A percentile compares a stretch with the other conserved stretches of the same genome.
These are phyloP conservation scores for Cucumis melo DNA, from an alignment of 306 rosid species.

Conservation along the genomic window DNA sequence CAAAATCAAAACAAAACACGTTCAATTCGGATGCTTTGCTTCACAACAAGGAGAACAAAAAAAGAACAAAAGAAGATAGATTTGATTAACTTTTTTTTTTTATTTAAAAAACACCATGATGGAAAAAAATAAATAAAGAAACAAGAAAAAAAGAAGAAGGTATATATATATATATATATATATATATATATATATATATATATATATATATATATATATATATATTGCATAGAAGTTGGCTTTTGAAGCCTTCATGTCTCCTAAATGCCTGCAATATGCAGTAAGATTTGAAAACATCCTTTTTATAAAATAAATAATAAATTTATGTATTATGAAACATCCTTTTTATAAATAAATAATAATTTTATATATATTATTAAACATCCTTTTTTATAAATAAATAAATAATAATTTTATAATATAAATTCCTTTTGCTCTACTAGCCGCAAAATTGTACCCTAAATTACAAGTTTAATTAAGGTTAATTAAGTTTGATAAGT, in stretches of 20 bases:
- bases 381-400: too few species aligned
- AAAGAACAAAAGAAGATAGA: neutral
- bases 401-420: neutral
- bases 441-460: too few species aligned
- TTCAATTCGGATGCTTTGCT: neutral
- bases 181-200: neutral
- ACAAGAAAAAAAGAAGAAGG: neutral
- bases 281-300: constrained; percentile 32
- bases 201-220: too few species aligned
- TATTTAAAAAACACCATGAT: neutral
- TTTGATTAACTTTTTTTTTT: neutral
- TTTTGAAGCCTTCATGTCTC: constrained; percentile 34
- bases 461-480: too few species aligned
- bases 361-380: too few species aligned
- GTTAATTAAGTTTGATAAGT: too few species aligned
- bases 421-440: too few species aligned
- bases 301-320: neutral
- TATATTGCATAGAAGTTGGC: neutral
- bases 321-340: too few species aligned
- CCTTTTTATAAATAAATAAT: constrained; percentile 4
- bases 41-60: neutral
- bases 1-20: neutral
- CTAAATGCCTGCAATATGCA: constrained; percentile 55
- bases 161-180: too few species aligned
- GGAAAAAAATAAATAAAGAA: neutral